A percentile compares a stretch with the other conserved stretches of the same genome.
These are phyloP conservation scores for Trypanosoma caninum DNA, from an alignment of 208 protist species.

Conservation along the genomic window DNA sequence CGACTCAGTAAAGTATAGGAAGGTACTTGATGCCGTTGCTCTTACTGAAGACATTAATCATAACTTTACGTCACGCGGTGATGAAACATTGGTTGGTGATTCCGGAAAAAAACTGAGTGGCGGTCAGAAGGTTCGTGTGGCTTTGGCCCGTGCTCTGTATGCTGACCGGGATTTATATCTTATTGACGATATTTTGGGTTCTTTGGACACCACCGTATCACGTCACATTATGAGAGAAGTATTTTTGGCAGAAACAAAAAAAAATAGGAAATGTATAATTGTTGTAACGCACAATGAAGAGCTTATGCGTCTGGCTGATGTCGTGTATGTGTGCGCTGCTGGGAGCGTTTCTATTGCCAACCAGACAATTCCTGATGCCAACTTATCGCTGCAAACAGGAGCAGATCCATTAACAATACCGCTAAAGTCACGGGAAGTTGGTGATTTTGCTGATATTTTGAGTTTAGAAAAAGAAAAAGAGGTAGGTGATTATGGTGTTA, in stretches of 20 bases:
- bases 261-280: slow-evolving; percentile 16
- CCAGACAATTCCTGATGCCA: too few species aligned
- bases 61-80: slow-evolving; percentile 28
- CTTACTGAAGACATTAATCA: slow-evolving; percentile 48
- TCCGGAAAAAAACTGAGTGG: slow-evolving; percentile 43
- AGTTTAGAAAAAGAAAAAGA: slow-evolving; percentile 4
- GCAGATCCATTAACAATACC: too few species aligned
- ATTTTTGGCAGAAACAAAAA: neutral
- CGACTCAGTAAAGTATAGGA: slow-evolving; percentile 27
- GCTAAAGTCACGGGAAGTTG: too few species aligned
- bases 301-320: slow-evolving; percentile 17
- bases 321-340: slow-evolving; percentile 21
- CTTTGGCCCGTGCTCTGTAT: slow-evolving; percentile 51
- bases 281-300: slow-evolving; percentile 27
- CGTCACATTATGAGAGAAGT: slow-evolving; percentile 24
- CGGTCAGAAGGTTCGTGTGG: slow-evolving; percentile 47
- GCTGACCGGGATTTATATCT: slow-evolving; percentile 40
- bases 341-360: slow-evolving; percentile 7
- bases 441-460: too few species aligned
- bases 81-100: slow-evolving; percentile 55
- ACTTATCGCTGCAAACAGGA: neutral
- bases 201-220: slow-evolving; percentile 67
- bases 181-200: slow-evolving; percentile 73
- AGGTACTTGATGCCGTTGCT: slow-evolving; percentile 26
- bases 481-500: neutral